Evolutionary conservation across 192 early-diverging fungal species (phyloP), one percentile per base, ranked within the genome.

Genomic region (Lunasporangiospora selenospora): DNA sequence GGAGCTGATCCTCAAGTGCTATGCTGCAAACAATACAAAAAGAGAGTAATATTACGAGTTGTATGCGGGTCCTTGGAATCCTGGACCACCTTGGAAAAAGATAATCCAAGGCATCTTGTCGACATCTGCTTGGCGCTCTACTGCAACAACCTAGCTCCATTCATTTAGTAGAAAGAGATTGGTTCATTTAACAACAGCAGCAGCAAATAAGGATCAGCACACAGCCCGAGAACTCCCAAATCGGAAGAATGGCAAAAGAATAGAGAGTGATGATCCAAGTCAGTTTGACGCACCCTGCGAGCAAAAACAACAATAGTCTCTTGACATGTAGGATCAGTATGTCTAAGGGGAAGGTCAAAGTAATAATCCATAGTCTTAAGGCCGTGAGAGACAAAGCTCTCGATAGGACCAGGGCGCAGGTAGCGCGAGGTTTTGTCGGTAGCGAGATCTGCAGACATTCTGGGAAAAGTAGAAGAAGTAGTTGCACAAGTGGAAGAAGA

Each of bases 71-170:
- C 54, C 60, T 18, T 58, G 60, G 19, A 73, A 73, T 50, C 69
- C 69, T 7, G 69, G 69, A 13, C 69, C 69, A 4, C 69, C 69
- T 27, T 73, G 69, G 48, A 58, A 73, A 32, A 58, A 73, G 43
- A 73, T 53, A 23, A 73, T 38, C 69, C 69, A 73, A n/a, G 69
- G 69, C 54, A 73, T 40, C 49, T 73, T 73, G 15, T 73, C 69
- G 3, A 61, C 54, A 33, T 73, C 69, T 0, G 30, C 36, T 40
- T 73, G 69, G 26, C 55, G 57, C 24, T 73, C 69, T 6, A 63
- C 30, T 8, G 69, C 60, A 32, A 73, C 41, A 18, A 73, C 69
- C 69, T 73, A 45, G 7, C 31, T 15, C 6, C 31, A 37, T 26
- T 18, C 12, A n/a, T n/a, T n/a, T n/a, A n/a, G n/a, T n/a, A n/a